Evolutionary conservation across 805 yeast species (phyloP).

Genomic region (Citeromyces matritensis): DNA sequence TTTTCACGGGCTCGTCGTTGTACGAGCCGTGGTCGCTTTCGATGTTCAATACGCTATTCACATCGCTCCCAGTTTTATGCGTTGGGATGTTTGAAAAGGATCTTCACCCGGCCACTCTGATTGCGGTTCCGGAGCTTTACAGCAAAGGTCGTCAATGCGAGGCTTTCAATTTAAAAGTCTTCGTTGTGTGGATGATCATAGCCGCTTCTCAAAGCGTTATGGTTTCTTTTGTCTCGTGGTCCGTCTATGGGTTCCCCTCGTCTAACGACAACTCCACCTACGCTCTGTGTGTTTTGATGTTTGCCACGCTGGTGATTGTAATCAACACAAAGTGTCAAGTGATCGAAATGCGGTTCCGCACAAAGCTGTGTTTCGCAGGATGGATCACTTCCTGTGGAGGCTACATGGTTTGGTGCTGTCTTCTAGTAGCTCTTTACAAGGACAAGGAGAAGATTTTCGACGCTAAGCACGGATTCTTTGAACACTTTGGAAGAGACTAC

Average conservation of each 20-base stretch:
- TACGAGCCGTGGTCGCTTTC: slow-evolving; percentile 95
- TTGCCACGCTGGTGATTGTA: slow-evolving; percentile 54
- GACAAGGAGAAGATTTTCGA: slow-evolving; percentile 44
- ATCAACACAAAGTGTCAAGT: slow-evolving; percentile 71
- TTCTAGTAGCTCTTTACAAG: slow-evolving; percentile 57
- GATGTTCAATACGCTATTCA: slow-evolving; percentile 93
- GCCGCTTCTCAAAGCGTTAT: slow-evolving; percentile 64
- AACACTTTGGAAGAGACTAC: slow-evolving; percentile 66
- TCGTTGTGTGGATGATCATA: slow-evolving; percentile 62
- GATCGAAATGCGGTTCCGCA: slow-evolving; percentile 65
- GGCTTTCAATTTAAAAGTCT: slow-evolving; percentile 58
- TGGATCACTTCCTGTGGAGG: slow-evolving; percentile 66
- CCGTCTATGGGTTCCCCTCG: slow-evolving; percentile 59
- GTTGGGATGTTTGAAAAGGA: slow-evolving; percentile 95
- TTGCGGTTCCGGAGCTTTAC: slow-evolving; percentile 88
- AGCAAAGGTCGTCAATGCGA: slow-evolving; percentile 58
- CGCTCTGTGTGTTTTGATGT: slow-evolving; percentile 68
- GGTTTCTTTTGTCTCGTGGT: slow-evolving; percentile 50
- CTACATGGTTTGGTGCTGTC: slow-evolving; percentile 71
- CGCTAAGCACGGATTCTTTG: slow-evolving; percentile 52
- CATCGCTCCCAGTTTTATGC: slow-evolving; percentile 82
- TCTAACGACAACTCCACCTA: slow-evolving; percentile 61
- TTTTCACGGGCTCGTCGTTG: slow-evolving; percentile 85
- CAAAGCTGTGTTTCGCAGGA: slow-evolving; percentile 53
- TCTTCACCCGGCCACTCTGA: slow-evolving; percentile 69